Percentiles rank a stretch among this genome's conserved stretches.
Conservation (phyloP, 306 rosid genomes). For the Rosa multiflora region DNA sequence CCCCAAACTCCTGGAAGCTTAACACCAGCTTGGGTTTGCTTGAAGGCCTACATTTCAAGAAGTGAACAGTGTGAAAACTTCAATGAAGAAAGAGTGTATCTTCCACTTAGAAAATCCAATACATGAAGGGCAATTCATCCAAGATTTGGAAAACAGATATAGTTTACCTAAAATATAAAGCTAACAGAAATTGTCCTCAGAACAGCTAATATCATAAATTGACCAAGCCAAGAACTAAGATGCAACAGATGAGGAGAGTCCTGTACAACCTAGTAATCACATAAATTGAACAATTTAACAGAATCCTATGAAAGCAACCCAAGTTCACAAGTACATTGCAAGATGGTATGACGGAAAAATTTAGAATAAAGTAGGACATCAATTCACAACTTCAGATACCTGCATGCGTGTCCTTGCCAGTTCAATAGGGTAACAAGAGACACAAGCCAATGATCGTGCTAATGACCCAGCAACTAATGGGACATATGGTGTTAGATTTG, state of each 20-base stretch:
- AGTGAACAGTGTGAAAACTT: slow-evolving; percentile 13
- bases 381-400: slow-evolving; percentile 34
- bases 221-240: neutral
- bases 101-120: too few species aligned
- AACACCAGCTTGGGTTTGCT: slow-evolving; percentile 41
- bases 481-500: slow-evolving; percentile 74
- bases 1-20: slow-evolving; percentile 82
- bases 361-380: neutral
- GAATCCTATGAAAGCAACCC: neutral
- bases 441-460: slow-evolving; percentile 89
- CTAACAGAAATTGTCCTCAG: neutral
- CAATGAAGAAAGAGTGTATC: neutral
- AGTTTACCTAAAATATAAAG: neutral
- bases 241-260: neutral
- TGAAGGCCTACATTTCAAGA: slow-evolving; percentile 58
- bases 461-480: slow-evolving; percentile 90
- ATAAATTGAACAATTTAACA: neutral
- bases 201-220: neutral
- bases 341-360: neutral
- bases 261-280: neutral
- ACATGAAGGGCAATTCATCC: neutral
- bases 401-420: slow-evolving; percentile 99
- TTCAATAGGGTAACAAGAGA: slow-evolving; percentile 87
- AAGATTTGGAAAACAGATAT: neutral
- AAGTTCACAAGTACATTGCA: neutral